Conservation (phyloP, 371 early-diverging fungal species). For the Lichtheimia hyalospora region DNA sequence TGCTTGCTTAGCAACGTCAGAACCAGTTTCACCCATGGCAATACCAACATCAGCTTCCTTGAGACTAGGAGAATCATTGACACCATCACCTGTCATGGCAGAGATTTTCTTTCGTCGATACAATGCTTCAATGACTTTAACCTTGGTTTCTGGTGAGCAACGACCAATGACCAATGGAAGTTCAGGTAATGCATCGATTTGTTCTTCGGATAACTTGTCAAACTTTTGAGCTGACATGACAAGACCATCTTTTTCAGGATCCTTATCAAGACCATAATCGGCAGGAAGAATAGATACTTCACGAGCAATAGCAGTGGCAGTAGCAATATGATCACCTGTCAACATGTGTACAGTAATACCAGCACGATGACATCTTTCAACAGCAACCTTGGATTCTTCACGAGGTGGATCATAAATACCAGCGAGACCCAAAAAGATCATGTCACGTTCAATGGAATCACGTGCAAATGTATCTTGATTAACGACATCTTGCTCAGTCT, state of each 20-base stretch:
- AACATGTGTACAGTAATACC: conserved; percentile 85
- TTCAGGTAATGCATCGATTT: conserved; percentile 75
- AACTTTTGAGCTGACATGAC: conserved; percentile 87
- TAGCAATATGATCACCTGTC: conserved; percentile 89
- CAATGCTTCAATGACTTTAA: conserved; percentile 94
- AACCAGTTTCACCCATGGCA: conserved; percentile 90
- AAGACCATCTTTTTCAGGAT: conserved; percentile 36
- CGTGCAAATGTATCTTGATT: conserved; percentile 52
- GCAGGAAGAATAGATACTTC: conserved; percentile 83
- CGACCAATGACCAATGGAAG: conserved; percentile 94
- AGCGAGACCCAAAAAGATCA: conserved; percentile 87
- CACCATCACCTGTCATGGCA: conserved; percentile 91
- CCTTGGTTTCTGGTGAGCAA: conserved; percentile 95
- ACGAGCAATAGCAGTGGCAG: conserved; percentile 89
- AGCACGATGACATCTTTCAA: conserved; percentile 83
- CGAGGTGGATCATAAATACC: conserved; percentile 95
- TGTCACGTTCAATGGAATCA: conserved; percentile 67
- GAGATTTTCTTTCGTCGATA: conserved; percentile 75
- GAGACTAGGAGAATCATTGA: conserved; percentile 91
- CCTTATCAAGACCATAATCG: conserved; percentile 28
- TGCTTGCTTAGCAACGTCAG: conserved; percentile 91
- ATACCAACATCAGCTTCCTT: conserved; percentile 92
- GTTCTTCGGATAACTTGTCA: conserved; percentile 82
- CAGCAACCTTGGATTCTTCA: conserved; percentile 71
- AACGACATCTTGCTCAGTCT: conserved; percentile 41